These are phyloP conservation scores for Davidsoniella neocaledoniae DNA, from an alignment of 2,329 filamentous ascomycete genomes.

Conservation along the genomic window DNA sequence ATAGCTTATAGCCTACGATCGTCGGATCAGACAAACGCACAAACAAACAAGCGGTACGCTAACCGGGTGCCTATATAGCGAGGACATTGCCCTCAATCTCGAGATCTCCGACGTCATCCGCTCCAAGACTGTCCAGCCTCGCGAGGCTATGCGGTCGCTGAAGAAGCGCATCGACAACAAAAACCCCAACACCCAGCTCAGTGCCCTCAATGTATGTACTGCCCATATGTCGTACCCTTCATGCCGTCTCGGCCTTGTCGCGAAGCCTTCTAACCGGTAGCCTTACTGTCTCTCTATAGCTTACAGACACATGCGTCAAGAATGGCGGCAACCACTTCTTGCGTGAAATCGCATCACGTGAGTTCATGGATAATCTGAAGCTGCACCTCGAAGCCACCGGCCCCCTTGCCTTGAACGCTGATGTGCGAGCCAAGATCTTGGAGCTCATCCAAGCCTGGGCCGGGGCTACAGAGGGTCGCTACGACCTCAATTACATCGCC, in stretches of 20 bases:
- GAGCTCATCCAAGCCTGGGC: slow-evolving; percentile 92
- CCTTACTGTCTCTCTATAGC: slow-evolving; percentile 29
- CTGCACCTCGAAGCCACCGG: slow-evolving; percentile 76
- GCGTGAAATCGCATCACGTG: slow-evolving; percentile 81
- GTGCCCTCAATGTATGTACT: slow-evolving; percentile 62
- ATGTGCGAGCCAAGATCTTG: slow-evolving; percentile 79
- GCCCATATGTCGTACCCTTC: neutral
- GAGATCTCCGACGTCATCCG: slow-evolving; percentile 96
- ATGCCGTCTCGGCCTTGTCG: neutral
- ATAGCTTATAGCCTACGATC: no score
- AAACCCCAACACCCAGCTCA: slow-evolving; percentile 93
- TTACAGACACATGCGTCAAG: slow-evolving; percentile 97
- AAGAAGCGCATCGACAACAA: slow-evolving; percentile 91
- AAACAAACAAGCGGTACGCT: slow-evolving; percentile 14
- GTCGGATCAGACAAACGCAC: neutral
- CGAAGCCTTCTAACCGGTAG: neutral
- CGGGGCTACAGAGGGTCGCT: slow-evolving; percentile 67
- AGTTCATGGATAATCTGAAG: slow-evolving; percentile 95
- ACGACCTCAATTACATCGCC: slow-evolving; percentile 69
- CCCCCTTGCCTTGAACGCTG: slow-evolving; percentile 55
- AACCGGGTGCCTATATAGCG: slow-evolving; percentile 33
- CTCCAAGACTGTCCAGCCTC: slow-evolving; percentile 92
- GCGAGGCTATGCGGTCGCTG: slow-evolving; percentile 92
- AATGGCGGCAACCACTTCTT: slow-evolving; percentile 95
- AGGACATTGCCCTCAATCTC: slow-evolving; percentile 93